These are phyloP conservation scores for Leccinellum luteum DNA, from an alignment of 768 basidiomycete genomes.

Conservation along the genomic window DNA sequence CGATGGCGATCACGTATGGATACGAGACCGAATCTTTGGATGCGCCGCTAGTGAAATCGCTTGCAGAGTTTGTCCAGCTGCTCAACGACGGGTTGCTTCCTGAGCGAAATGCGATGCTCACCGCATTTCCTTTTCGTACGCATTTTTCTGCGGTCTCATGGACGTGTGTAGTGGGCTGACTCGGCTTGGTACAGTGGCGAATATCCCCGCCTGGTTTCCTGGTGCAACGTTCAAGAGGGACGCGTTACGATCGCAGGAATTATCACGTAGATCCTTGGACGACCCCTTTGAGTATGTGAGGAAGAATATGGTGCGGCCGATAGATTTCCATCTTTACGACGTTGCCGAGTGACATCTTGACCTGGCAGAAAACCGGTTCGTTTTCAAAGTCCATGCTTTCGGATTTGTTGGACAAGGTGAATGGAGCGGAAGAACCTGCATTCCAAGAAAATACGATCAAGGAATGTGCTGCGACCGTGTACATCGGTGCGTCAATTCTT, in stretches of 20 bases:
- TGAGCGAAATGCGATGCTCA: slow-evolving; percentile 27
- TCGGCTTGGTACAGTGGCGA: slow-evolving; percentile 18
- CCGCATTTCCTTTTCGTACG: slow-evolving; percentile 31
- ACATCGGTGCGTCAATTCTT: slow-evolving; percentile 22
- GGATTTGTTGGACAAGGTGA: slow-evolving; percentile 19
- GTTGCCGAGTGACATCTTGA: slow-evolving; percentile 1
- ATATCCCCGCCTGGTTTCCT: slow-evolving; percentile 30
- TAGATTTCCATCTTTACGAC: neutral
- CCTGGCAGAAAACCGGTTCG: slow-evolving; percentile 20
- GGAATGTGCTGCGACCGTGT: slow-evolving; percentile 30
- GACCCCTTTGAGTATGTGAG: slow-evolving; percentile 29
- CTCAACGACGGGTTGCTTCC: slow-evolving; percentile 24
- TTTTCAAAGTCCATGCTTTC: slow-evolving; percentile 31
- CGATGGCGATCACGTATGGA: slow-evolving; percentile 31
- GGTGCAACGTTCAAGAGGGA: slow-evolving; percentile 30
- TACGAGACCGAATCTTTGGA: slow-evolving; percentile 28
- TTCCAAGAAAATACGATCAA: slow-evolving; percentile 25
- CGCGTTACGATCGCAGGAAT: slow-evolving; percentile 24
- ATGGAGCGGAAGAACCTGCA: slow-evolving; percentile 13
- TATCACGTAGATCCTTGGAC: slow-evolving; percentile 23
- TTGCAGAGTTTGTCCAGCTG: slow-evolving; percentile 22
- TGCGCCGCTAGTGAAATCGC: slow-evolving; percentile 25
- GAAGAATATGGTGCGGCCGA: slow-evolving; percentile 22
- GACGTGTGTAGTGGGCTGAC: slow-evolving; percentile 1
- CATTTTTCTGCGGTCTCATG: neutral